Evolutionary conservation across 805 yeast species (phyloP).

Genomic region (Grigorovia humatica): DNA sequence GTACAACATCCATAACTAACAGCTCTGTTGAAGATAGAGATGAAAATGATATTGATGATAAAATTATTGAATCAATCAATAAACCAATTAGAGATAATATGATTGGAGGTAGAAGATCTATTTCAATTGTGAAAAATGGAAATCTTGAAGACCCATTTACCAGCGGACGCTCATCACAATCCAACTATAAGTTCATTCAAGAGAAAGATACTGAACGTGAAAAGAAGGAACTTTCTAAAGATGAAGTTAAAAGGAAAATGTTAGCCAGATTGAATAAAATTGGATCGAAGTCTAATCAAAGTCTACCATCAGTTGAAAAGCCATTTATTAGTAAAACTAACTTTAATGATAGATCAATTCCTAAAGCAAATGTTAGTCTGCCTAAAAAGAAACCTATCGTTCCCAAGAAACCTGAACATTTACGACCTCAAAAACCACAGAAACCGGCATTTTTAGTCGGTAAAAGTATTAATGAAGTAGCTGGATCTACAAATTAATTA

Average conservation of each 20-base stretch:
- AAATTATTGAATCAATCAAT: constrained; percentile 7
- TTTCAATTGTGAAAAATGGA: constrained; percentile 2
- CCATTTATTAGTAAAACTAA: no score
- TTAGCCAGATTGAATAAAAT: constrained; percentile 34
- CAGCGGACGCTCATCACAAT: neutral
- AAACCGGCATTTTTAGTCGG: constrained; percentile 44
- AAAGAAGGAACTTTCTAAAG: constrained; percentile 4
- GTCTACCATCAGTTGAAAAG: neutral
- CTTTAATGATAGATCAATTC: neutral
- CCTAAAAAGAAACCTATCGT: constrained; percentile 27
- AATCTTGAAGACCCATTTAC: neutral
- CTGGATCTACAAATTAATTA: constrained; percentile 1
- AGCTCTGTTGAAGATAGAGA: neutral
- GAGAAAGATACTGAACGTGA: neutral
- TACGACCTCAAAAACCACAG: constrained; percentile 25
- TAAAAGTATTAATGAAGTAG: constrained; percentile 6
- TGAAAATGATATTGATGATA: constrained; percentile 3
- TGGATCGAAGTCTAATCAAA: constrained; percentile 28
- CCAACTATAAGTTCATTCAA: neutral
- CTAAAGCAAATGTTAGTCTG: constrained; percentile 3
- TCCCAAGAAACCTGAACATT: constrained; percentile 47
- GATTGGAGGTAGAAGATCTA: constrained; percentile 2
- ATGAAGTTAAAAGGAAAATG: constrained; percentile 23
- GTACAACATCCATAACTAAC: neutral
- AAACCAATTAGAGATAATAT: constrained; percentile 2